phyloP scores from a whole-genome alignment of 176 grass and related monocot species.

The Oryza coarctata region DNA sequence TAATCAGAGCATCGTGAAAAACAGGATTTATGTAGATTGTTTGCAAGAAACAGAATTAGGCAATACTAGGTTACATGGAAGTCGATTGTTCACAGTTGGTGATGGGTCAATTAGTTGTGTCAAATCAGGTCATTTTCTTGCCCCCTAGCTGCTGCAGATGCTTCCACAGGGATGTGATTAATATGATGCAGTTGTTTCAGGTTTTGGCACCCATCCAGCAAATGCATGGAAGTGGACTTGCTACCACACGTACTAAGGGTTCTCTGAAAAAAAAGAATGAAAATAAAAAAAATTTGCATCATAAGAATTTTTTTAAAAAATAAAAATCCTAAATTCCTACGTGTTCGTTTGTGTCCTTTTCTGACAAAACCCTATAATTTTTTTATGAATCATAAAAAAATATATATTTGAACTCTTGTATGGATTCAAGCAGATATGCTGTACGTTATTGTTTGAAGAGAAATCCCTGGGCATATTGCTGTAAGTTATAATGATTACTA shows the following conservation, averaged over 20 bases:
- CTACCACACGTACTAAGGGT: not conserved
- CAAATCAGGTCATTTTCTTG: not conserved
- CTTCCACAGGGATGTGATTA: not conserved
- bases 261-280: not conserved
- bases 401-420: too few relatives aligned
- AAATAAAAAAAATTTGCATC: too few relatives aligned
- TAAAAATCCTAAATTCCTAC: not conserved
- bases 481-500: too few relatives aligned
- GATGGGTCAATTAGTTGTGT: not conserved
- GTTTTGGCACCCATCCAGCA: not conserved
- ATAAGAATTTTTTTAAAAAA: not conserved
- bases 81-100: not conserved
- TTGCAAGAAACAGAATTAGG: not conserved
- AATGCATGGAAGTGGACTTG: not conserved
- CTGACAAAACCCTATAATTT: too few relatives aligned
- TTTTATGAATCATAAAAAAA: too few relatives aligned
- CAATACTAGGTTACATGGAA: not conserved
- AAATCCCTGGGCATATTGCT: too few relatives aligned
- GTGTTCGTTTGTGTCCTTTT: too few relatives aligned
- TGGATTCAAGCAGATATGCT: too few relatives aligned
- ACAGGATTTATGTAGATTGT: not conserved
- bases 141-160: not conserved
- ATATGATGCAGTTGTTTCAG: not conserved
- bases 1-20: not conserved
- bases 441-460: too few relatives aligned